phyloP scores from a whole-genome alignment of 768 basidiomycete genomes.

The Suillus alpinus region DNA sequence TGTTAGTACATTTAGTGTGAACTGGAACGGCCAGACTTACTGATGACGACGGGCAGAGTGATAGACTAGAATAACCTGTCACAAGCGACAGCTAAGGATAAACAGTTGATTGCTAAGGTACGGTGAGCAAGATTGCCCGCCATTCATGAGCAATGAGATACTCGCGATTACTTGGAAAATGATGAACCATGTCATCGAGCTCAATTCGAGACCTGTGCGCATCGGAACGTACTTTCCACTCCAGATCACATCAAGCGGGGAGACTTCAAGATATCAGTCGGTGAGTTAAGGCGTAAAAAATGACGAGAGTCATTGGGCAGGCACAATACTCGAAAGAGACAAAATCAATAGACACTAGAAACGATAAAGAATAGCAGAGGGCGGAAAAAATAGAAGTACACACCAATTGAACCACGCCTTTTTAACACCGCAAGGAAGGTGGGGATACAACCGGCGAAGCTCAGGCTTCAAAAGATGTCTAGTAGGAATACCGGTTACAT shows the following conservation, averaged over 20 bases:
- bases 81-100: constrained; percentile 71
- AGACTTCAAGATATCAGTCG: constrained; percentile 76
- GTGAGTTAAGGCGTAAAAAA: constrained; percentile 53
- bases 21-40: constrained; percentile 38
- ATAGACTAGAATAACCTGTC: constrained; percentile 70
- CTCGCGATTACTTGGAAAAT: constrained; percentile 88
- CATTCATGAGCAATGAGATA: constrained; percentile 15
- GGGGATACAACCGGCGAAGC: constrained; percentile 67
- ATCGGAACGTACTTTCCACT: constrained; percentile 92
- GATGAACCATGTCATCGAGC: constrained; percentile 90
- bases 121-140: neutral
- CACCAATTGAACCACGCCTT: constrained; percentile 90
- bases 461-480: constrained; percentile 71
- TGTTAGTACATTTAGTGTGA: constrained; percentile 2
- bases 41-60: constrained; percentile 81
- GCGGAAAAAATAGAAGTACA: constrained; percentile 12
- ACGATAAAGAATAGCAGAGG: neutral
- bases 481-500: constrained; percentile 80
- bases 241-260: constrained; percentile 92
- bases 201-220: constrained; percentile 78
- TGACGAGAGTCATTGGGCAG: neutral
- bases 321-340: neutral
- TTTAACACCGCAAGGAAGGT: constrained; percentile 87
- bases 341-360: neutral
- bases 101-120: constrained; percentile 80